Evolutionary conservation across 2,329 filamentous ascomycete genomes (phyloP).

Genomic region (Helotiales sp.): DNA sequence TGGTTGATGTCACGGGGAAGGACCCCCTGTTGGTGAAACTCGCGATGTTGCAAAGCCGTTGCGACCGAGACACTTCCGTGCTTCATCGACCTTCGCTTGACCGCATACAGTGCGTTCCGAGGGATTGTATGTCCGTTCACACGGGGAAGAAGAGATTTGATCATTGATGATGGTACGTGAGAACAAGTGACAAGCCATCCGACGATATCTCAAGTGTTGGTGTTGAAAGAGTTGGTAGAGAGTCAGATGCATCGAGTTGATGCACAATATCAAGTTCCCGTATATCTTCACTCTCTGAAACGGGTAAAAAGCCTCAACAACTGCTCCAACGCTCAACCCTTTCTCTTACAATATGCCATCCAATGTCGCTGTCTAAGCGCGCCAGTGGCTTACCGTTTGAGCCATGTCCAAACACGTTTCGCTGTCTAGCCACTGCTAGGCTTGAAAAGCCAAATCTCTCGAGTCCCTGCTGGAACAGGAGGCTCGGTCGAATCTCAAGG

Average conservation of each 20-base stretch:
- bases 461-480: conserved; percentile 8
- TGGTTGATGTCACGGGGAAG: conserved; percentile 12
- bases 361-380: conserved; percentile 15
- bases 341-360: conserved; percentile 13
- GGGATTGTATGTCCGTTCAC: conserved; percentile 9
- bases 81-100: conserved; percentile 24
- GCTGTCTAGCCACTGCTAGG: conserved; percentile 11
- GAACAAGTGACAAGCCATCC: neutral
- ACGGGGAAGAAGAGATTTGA: conserved; percentile 8
- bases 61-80: conserved; percentile 26
- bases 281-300: conserved; percentile 4
- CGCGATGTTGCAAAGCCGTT: conserved; percentile 23
- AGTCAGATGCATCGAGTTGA: neutral
- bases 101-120: conserved; percentile 17
- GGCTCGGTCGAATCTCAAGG: neutral
- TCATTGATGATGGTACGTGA: neutral
- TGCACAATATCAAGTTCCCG: neutral
- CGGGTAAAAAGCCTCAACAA: conserved; percentile 1
- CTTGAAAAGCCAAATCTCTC: neutral
- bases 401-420: conserved; percentile 25
- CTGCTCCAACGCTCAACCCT: neutral
- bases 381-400: conserved; percentile 13
- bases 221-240: neutral
- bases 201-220: neutral
- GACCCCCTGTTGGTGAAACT: conserved; percentile 21